Percentiles rank a stretch among this genome's conserved stretches.
phyloP scores from a whole-genome alignment of 2,329 filamentous ascomycete genomes.

The Chrysosphaeria jannelii region DNA sequence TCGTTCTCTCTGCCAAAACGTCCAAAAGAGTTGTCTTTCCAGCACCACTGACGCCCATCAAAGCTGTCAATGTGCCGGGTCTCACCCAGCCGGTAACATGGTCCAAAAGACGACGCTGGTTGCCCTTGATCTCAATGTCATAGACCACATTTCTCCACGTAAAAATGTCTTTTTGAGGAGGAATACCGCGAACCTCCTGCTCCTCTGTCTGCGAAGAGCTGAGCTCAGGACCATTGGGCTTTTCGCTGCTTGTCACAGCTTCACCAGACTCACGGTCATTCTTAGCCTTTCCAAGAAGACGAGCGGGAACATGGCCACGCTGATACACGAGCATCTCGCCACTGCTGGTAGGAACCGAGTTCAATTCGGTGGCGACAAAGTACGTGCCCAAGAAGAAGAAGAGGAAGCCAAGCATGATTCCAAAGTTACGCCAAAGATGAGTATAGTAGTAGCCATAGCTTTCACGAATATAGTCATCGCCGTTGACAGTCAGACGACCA shows the following conservation, averaged over 20 bases:
- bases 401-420: slow-evolving; percentile 41
- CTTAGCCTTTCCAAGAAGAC: neutral
- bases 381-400: slow-evolving; percentile 10
- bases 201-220: neutral
- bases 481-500: slow-evolving; percentile 20
- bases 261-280: neutral
- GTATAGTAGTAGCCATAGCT: slow-evolving; percentile 21
- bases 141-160: slow-evolving; percentile 48
- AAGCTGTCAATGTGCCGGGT: slow-evolving; percentile 44
- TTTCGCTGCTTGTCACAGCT: neutral
- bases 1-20: slow-evolving; percentile 51
- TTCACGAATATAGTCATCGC: slow-evolving; percentile 20
- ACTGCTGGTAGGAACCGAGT: slow-evolving; percentile 31
- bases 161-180: slow-evolving; percentile 25
- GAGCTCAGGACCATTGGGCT: slow-evolving; percentile 9
- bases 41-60: slow-evolving; percentile 62
- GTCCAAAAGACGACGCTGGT: slow-evolving; percentile 40
- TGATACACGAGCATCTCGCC: slow-evolving; percentile 3
- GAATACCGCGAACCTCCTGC: slow-evolving; percentile 1
- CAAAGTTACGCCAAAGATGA: slow-evolving; percentile 49
- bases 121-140: slow-evolving; percentile 26
- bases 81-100: slow-evolving; percentile 65
- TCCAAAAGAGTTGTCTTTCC: slow-evolving; percentile 71
- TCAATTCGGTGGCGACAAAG: slow-evolving; percentile 40
- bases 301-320: slow-evolving; percentile 1